A percentile compares a stretch with the other conserved stretches of the same genome.
Conservation (phyloP, 2,329 filamentous ascomycete genomes). For the Harringtonia lauricola region DNA sequence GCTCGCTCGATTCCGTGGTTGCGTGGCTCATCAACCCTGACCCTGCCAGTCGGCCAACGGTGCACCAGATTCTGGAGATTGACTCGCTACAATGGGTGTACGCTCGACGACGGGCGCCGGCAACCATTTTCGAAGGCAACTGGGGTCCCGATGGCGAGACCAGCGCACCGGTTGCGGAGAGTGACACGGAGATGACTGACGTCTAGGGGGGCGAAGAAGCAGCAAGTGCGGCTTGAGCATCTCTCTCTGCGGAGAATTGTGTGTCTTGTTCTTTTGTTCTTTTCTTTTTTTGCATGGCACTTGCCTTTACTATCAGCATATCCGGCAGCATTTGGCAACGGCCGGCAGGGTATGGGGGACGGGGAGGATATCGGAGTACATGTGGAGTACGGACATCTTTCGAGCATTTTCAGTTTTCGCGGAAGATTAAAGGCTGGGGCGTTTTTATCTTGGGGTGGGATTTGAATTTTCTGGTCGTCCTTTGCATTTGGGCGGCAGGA, state of each 20-base stretch:
- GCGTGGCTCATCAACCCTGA: constrained; percentile 78
- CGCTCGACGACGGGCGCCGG: constrained; percentile 66
- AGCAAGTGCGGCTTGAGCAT: too few relatives aligned
- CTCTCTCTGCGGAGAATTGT: background rate
- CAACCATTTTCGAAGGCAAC: constrained; percentile 92
- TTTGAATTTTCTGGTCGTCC: too few relatives aligned
- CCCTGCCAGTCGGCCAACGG: constrained; percentile 60
- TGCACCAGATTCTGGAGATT: constrained; percentile 61
- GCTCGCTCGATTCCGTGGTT: constrained; percentile 76
- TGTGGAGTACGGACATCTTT: constrained; percentile 6
- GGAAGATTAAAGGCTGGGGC: background rate
- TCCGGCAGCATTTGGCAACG: constrained; percentile 10
- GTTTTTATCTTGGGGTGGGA: background rate
- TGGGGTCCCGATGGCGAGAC: constrained; percentile 67
- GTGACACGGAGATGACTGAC: constrained; percentile 50
- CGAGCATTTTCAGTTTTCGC: constrained; percentile 1
- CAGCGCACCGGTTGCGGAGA: constrained; percentile 11
- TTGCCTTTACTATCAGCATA: constrained; percentile 5
- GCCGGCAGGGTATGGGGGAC: constrained; percentile 1
- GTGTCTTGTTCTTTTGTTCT: background rate
- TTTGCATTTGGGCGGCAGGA: background rate
- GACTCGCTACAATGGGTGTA: constrained; percentile 74
- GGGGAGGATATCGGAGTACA: constrained; percentile 1
- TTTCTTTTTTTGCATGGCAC: background rate
- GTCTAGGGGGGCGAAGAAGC: too few relatives aligned